Conservation (phyloP, 2,329 filamentous ascomycete species). For the Fusarium mundagurra region DNA sequence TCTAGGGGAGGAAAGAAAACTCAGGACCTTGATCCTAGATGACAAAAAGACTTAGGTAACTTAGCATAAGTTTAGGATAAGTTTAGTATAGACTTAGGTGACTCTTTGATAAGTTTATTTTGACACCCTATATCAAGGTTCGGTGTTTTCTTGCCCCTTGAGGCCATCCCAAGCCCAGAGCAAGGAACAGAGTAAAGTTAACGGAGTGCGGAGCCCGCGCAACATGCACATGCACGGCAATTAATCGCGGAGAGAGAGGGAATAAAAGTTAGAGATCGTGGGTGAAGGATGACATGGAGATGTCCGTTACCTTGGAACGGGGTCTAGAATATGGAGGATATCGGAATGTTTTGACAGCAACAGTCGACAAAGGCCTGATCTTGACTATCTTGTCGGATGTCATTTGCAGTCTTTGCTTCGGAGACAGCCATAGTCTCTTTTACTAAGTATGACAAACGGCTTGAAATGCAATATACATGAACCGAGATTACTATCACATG, state of each 20-base stretch:
- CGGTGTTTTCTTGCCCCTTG: too few relatives aligned
- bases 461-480: neutral
- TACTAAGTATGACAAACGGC: conserved; percentile 2
- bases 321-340: conserved; percentile 12
- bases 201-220: neutral
- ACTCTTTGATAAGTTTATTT: too few relatives aligned
- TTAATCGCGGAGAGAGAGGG: conserved; percentile 24
- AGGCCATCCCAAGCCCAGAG: neutral
- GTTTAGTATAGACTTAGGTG: too few relatives aligned
- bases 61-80: too few relatives aligned
- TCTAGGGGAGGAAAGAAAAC: too few relatives aligned
- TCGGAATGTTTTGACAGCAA: neutral
- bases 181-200: conserved; percentile 10
- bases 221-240: conserved; percentile 8
- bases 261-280: conserved; percentile 5
- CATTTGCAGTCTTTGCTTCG: neutral
- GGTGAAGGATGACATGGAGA: conserved; percentile 16
- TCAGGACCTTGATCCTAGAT: too few relatives aligned
- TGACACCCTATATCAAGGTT: too few relatives aligned
- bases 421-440: neutral
- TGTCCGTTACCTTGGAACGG: conserved; percentile 11
- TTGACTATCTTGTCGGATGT: neutral
- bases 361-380: conserved; percentile 25
- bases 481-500: conserved; percentile 21
- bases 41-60: too few relatives aligned